Conservation (phyloP, 177 flowering plant species). For the Vitis hybrid region DNA sequence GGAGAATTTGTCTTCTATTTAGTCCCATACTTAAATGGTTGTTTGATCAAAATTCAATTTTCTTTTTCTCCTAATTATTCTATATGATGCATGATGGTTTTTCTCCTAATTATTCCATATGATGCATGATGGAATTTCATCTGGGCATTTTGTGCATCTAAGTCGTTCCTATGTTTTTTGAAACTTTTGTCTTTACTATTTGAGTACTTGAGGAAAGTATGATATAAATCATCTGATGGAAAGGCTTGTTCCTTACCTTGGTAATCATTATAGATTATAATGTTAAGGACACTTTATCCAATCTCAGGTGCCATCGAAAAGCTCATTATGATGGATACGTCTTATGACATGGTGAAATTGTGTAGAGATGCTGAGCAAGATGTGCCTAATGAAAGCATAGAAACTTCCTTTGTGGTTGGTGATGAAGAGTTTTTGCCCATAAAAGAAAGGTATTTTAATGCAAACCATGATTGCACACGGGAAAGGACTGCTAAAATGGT, state of each 20-base stretch:
- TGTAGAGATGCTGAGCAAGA: slow-evolving; percentile 53
- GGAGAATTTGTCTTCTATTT: no score
- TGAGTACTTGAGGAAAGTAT: not conserved
- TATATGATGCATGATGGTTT: not conserved
- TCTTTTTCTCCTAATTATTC: not conserved
- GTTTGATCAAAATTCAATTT: not conserved
- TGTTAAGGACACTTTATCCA: not conserved
- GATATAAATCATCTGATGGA: not conserved
- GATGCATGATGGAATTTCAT: not conserved
- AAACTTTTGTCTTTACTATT: not conserved
- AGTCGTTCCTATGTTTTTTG: not conserved
- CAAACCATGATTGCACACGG: no score
- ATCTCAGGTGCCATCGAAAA: slow-evolving; percentile 69
- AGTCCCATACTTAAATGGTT: no score
- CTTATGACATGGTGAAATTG: slow-evolving; percentile 72
- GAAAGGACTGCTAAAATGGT: no score
- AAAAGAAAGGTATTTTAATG: slow-evolving; percentile 58
- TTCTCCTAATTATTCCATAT: not conserved
- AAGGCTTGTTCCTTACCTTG: not conserved
- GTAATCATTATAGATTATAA: not conserved
- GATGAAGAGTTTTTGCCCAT: slow-evolving; percentile 96
- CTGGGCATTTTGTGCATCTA: not conserved
- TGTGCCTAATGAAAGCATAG: slow-evolving; percentile 34
- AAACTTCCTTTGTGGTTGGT: slow-evolving; percentile 75
- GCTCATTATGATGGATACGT: slow-evolving; percentile 87